Conservation (phyloP, 2,329 filamentous ascomycete genomes). For the Keithomyces neogunnii region DNA sequence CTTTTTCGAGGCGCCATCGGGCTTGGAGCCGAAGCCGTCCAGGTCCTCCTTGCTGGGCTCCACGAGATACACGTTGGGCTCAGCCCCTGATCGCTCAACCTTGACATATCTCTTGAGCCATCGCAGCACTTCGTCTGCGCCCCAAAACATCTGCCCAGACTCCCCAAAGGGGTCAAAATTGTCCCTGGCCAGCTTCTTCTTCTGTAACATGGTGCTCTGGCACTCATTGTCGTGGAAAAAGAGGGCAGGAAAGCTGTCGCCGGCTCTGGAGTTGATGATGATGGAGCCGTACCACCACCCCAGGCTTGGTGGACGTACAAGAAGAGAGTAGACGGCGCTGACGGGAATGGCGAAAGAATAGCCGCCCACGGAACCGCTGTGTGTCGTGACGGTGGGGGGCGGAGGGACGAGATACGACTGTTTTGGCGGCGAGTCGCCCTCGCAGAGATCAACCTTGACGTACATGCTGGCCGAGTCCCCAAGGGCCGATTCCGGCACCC, state of each 20-base stretch:
- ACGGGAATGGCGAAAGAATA: slow-evolving; percentile 91
- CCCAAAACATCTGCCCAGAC: slow-evolving; percentile 88
- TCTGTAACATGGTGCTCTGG: slow-evolving; percentile 87
- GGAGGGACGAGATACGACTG: slow-evolving; percentile 88
- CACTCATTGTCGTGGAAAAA: slow-evolving; percentile 99
- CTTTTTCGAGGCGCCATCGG: slow-evolving; percentile 30
- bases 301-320: slow-evolving; percentile 82
- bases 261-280: slow-evolving; percentile 82
- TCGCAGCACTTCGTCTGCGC: slow-evolving; percentile 85
- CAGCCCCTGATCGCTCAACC: slow-evolving; percentile 75
- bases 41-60: slow-evolving; percentile 82
- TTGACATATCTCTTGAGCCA: slow-evolving; percentile 82
- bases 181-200: slow-evolving; percentile 75
- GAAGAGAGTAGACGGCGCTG: slow-evolving; percentile 79
- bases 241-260: slow-evolving; percentile 87
- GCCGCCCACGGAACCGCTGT: slow-evolving; percentile 61
- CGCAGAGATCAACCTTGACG: slow-evolving; percentile 87
- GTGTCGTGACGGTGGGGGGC: slow-evolving; percentile 75
- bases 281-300: slow-evolving; percentile 99
- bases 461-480: slow-evolving; percentile 84
- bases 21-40: slow-evolving; percentile 64
- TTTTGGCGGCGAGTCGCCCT: slow-evolving; percentile 69
- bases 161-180: slow-evolving; percentile 87
- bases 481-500: slow-evolving; percentile 83
- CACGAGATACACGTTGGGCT: slow-evolving; percentile 84